Conservation (phyloP, 805 yeast species). For the Ogataea zsoltii region DNA sequence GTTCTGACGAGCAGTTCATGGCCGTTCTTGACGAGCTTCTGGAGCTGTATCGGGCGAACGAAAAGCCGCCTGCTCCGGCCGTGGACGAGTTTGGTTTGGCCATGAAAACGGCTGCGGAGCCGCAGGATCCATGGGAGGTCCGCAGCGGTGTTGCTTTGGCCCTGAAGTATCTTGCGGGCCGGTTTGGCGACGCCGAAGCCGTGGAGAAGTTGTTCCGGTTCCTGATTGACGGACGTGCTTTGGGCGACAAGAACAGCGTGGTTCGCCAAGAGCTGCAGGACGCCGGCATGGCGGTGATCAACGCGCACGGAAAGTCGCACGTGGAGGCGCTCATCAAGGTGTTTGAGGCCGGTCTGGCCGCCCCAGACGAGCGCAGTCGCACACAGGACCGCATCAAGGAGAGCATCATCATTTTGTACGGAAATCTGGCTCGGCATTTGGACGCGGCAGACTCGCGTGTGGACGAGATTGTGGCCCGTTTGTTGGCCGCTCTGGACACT, state of each 20-base stretch:
- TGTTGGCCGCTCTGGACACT: constrained; percentile 73
- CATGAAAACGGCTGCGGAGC: constrained; percentile 57
- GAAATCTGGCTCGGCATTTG: constrained; percentile 87
- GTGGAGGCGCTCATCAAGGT: constrained; percentile 79
- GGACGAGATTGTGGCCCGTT: constrained; percentile 60
- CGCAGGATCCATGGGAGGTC: constrained; percentile 79
- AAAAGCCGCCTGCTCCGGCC: constrained; percentile 74
- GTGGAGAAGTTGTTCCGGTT: constrained; percentile 62
- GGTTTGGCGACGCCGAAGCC: constrained; percentile 40
- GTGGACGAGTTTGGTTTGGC: constrained; percentile 80
- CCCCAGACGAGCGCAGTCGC: constrained; percentile 46
- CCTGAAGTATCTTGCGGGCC: constrained; percentile 55
- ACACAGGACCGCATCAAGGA: constrained; percentile 68
- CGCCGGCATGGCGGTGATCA: constrained; percentile 79
- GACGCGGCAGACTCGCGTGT: constrained; percentile 65
- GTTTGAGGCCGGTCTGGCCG: constrained; percentile 69
- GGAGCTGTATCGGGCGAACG: constrained; percentile 55
- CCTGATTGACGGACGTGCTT: constrained; percentile 55
- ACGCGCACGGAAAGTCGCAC: constrained; percentile 59
- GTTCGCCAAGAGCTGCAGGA: constrained; percentile 85
- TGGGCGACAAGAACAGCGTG: constrained; percentile 70
- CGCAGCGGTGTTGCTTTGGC: constrained; percentile 78
- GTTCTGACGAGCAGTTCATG: constrained; percentile 27
- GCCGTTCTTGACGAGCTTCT: constrained; percentile 47
- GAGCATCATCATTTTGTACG: constrained; percentile 82